Evolutionary conservation across 768 basidiomycete species (phyloP).

Genomic region (Pleurotus platypus): DNA sequence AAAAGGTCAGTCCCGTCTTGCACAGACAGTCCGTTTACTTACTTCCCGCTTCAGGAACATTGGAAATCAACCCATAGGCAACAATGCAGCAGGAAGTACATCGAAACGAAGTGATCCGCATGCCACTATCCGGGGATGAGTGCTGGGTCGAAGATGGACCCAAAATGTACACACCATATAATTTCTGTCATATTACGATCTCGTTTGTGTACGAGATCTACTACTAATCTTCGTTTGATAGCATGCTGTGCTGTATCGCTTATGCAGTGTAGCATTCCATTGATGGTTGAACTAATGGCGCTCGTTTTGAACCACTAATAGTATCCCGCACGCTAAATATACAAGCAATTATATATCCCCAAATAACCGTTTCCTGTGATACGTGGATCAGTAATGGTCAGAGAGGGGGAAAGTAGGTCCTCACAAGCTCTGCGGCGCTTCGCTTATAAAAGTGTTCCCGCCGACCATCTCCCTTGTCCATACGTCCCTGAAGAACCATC

Average conservation of each 20-base stretch:
- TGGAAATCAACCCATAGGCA: constrained; percentile 23
- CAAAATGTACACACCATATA: no score
- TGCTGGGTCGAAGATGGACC: no score
- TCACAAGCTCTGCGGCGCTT: constrained; percentile 68
- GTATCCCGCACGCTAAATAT: no score
- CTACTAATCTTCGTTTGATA: no score
- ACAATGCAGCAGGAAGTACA: constrained; percentile 16
- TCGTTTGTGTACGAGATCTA: no score
- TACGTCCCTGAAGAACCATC: constrained; percentile 82
- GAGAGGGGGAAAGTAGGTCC: constrained; percentile 19
- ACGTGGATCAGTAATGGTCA: neutral
- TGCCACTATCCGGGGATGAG: no score
- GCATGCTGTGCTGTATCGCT: no score
- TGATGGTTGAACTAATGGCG: no score
- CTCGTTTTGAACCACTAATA: no score
- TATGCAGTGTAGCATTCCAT: no score
- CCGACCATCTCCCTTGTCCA: constrained; percentile 88
- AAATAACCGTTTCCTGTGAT: constrained; percentile 58
- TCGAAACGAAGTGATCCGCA: constrained; percentile 4
- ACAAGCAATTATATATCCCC: constrained; percentile 39
- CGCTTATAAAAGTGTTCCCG: constrained; percentile 65
- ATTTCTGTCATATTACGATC: no score
- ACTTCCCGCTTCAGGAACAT: constrained; percentile 14
- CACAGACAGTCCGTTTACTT: neutral
- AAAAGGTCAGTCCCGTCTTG: constrained; percentile 13